phyloP scores from a whole-genome alignment of 2,329 filamentous ascomycete species.

The Ceratocystis albifundus region DNA sequence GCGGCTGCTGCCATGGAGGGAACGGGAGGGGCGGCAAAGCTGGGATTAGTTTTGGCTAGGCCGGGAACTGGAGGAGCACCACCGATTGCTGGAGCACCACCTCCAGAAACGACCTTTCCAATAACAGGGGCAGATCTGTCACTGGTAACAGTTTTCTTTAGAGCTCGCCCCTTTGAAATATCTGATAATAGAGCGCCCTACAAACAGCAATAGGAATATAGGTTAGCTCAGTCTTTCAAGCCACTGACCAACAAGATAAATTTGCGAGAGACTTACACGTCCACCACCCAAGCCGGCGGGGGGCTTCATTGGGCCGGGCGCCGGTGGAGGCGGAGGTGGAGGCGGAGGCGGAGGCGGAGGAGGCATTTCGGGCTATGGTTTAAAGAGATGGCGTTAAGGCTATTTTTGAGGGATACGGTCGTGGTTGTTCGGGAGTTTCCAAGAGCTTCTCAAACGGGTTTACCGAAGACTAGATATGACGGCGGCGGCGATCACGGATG shows the following conservation, averaged over 20 bases:
- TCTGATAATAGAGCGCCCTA: constrained; percentile 80
- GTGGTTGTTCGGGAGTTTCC: neutral
- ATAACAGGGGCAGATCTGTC: constrained; percentile 77
- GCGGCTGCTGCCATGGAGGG: constrained; percentile 43
- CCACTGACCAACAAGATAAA: neutral
- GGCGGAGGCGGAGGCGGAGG: constrained; percentile 55
- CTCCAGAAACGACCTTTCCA: constrained; percentile 36
- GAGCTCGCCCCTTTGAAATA: constrained; percentile 65
- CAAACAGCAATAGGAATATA: constrained; percentile 5
- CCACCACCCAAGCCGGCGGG: constrained; percentile 1
- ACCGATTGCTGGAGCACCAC: constrained; percentile 48
- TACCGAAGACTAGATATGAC: neutral
- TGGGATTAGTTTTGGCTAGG: constrained; percentile 38
- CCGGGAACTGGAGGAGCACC: constrained; percentile 62
- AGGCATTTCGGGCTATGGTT: constrained; percentile 59
- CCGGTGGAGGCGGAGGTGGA: constrained; percentile 50
- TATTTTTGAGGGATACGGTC: neutral
- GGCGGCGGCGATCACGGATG: neutral
- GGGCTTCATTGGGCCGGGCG: constrained; percentile 51
- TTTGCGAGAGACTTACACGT: neutral
- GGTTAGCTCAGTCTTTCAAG: constrained; percentile 23
- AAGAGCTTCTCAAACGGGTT: neutral
- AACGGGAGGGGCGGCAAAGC: constrained; percentile 71
- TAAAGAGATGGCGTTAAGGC: constrained; percentile 25
- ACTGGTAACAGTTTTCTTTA: constrained; percentile 84